These are phyloP conservation scores for Leccinum variicolor DNA, from an alignment of 768 basidiomycete genomes.

Conservation along the genomic window DNA sequence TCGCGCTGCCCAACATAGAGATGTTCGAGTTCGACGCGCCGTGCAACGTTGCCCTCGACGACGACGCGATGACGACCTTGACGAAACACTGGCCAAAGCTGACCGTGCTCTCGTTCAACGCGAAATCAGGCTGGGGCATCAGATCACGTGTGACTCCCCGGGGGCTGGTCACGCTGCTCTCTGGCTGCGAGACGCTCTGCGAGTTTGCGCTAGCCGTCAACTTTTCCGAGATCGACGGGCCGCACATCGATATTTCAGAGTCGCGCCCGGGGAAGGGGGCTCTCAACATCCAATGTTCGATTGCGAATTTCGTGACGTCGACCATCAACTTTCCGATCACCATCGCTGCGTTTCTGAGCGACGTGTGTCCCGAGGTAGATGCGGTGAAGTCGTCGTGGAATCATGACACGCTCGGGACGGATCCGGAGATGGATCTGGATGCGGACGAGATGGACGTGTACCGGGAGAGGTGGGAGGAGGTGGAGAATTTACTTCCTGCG, in stretches of 20 bases:
- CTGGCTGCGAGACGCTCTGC: constrained; percentile 4
- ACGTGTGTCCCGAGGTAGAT: constrained; percentile 19
- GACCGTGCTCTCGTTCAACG: constrained; percentile 14
- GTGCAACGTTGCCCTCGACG: constrained; percentile 20
- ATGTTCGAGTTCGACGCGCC: constrained; percentile 15
- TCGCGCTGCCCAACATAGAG: constrained; percentile 10
- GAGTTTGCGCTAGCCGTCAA: constrained; percentile 20
- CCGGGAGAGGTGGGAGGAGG: constrained; percentile 21
- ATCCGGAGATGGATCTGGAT: not conserved
- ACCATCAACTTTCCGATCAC: constrained; percentile 13
- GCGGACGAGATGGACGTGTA: constrained; percentile 10
- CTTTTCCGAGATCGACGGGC: constrained; percentile 16
- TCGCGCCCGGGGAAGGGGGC: constrained; percentile 10
- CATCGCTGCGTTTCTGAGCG: constrained; percentile 26
- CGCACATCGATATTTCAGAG: not conserved
- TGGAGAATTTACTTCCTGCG: constrained; percentile 20
- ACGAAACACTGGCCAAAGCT: constrained; percentile 22
- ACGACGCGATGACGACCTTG: constrained; percentile 16
- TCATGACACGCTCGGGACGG: not conserved
- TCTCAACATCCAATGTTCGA: constrained; percentile 3
- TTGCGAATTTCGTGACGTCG: constrained; percentile 21
- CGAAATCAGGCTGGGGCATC: constrained; percentile 17
- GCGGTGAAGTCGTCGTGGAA: constrained; percentile 14
- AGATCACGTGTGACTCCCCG: constrained; percentile 16
- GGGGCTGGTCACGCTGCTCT: constrained; percentile 22